Evolutionary conservation across 768 basidiomycete genomes (phyloP), one percentile per base, ranked within the genome.

Genomic region (Lactifluus rugatus): DNA sequence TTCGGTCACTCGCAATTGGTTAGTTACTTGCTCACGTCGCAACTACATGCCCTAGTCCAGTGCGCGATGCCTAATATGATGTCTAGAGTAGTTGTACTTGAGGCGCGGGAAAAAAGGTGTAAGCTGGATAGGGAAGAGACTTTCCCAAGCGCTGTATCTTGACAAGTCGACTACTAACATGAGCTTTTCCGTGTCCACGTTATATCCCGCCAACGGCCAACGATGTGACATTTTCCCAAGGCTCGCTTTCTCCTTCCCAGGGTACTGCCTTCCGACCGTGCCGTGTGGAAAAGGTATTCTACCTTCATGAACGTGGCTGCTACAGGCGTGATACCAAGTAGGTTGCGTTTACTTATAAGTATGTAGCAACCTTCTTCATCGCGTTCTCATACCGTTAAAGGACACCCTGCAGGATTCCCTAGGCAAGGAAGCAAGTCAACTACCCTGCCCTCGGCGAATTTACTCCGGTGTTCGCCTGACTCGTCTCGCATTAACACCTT

Each of bases 1-100:
- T 55, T 61, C 51, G 5, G 17, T 57, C 52, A 50, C 28, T 31
- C 9, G 28, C 28, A 57, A 52, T 60, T 62, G 46, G 51, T 63
- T 62, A 23, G 16, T 58, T 50, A 34, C 49, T 52, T 41, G 52
- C 56, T 50, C 50, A 52, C 14, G 28, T 28, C 19, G 46, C 17
- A 7, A n/a, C n/a, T 42, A 14, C 53, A 54, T 54, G 2, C 19
- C 52, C 32, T 53, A 31, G 28, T 31, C 28, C 28, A 31, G 9
- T 31, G 28, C 28, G 28, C n/a, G 28, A 31, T 31, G 28, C 28
- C 9, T 31, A 31, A 31, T 31, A 31, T 31, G 28, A 31, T 9
- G 28, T 31, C 28, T 31, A 31, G 28, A 31, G 28, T 31, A 31
- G 5, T 31, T 31, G 28, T 31, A 31, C 9, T 31, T 31, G 23